These are phyloP conservation scores for Phragmites australis DNA, from an alignment of 176 grass and related monocot species.

Conservation along the genomic window DNA sequence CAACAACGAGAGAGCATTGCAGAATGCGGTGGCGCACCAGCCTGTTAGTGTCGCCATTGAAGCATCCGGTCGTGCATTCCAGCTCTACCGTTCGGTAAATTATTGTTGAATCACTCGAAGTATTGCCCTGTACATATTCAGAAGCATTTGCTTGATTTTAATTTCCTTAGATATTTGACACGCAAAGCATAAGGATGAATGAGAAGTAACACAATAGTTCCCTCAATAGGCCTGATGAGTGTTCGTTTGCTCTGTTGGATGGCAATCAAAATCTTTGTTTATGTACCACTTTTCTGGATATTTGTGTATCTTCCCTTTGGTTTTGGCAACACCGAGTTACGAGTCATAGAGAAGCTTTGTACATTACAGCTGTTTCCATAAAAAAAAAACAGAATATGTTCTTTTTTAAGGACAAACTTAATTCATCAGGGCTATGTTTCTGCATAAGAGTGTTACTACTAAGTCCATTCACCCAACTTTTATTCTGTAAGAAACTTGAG, in stretches of 20 bases:
- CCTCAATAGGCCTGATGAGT: background rate
- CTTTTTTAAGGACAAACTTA: background rate
- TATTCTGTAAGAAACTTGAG: background rate
- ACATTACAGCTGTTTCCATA: background rate
- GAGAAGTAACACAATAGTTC: background rate
- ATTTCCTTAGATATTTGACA: background rate
- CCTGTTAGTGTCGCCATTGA: slow-evolving; percentile 64
- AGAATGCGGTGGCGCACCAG: slow-evolving; percentile 44
- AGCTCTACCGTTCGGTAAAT: slow-evolving; percentile 53
- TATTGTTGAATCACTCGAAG: background rate
- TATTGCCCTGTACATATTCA: background rate
- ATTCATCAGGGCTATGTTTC: background rate
- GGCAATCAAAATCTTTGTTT: too few relatives aligned
- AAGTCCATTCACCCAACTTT: background rate
- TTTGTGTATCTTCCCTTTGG: background rate
- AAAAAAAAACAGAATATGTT: background rate
- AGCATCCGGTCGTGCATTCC: slow-evolving; percentile 35
- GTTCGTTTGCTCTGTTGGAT: background rate
- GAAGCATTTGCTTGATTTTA: background rate
- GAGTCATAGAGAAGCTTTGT: background rate
- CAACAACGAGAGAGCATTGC: slow-evolving; percentile 39
- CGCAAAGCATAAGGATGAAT: background rate
- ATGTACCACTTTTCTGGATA: too few relatives aligned
- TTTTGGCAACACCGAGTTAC: background rate
- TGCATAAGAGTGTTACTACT: background rate